A percentile compares a stretch with the other conserved stretches of the same genome.
These are phyloP conservation scores for Exidia glandulosa DNA, from an alignment of 768 basidiomycete species.

Conservation along the genomic window DNA sequence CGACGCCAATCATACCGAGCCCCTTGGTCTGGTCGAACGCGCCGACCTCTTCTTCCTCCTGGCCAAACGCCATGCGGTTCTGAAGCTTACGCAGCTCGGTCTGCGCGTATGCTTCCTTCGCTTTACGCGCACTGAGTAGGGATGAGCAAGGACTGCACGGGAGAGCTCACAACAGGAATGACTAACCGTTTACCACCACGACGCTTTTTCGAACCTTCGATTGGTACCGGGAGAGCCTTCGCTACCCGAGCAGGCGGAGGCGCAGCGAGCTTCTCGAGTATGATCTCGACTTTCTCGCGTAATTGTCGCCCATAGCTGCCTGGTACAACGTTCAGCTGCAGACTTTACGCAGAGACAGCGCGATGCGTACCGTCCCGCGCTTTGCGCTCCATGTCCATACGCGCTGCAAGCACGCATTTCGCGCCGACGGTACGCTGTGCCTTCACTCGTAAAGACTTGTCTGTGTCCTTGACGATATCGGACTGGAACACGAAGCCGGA, in stretches of 20 bases:
- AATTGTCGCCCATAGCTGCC: conserved; percentile 73
- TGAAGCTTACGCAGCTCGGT: conserved; percentile 95
- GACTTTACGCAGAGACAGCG: neutral
- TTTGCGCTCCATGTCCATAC: conserved; percentile 87
- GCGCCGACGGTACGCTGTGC: conserved; percentile 90
- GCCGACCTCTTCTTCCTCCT: conserved; percentile 91
- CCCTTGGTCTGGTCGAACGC: conserved; percentile 98
- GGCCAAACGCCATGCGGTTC: conserved; percentile 92
- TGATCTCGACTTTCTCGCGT: conserved; percentile 84
- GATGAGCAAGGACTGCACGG: neutral
- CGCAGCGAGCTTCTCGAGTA: conserved; percentile 82
- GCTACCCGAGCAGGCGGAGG: conserved; percentile 89
- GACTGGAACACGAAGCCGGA: conserved; percentile 97
- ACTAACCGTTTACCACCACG: conserved; percentile 86
- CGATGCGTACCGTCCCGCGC: conserved; percentile 57
- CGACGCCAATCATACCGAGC: conserved; percentile 87
- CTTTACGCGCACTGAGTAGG: conserved; percentile 70
- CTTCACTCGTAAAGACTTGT: conserved; percentile 82
- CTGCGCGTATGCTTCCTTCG: conserved; percentile 96
- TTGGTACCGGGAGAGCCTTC: conserved; percentile 89
- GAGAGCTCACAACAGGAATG: neutral
- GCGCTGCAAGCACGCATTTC: conserved; percentile 78
- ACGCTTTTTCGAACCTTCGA: conserved; percentile 91
- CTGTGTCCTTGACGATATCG: conserved; percentile 74
- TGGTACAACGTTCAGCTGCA: conserved; percentile 15